Evolutionary conservation across 306 rosid genomes (phyloP).

Genomic region (Rosa chinensis): DNA sequence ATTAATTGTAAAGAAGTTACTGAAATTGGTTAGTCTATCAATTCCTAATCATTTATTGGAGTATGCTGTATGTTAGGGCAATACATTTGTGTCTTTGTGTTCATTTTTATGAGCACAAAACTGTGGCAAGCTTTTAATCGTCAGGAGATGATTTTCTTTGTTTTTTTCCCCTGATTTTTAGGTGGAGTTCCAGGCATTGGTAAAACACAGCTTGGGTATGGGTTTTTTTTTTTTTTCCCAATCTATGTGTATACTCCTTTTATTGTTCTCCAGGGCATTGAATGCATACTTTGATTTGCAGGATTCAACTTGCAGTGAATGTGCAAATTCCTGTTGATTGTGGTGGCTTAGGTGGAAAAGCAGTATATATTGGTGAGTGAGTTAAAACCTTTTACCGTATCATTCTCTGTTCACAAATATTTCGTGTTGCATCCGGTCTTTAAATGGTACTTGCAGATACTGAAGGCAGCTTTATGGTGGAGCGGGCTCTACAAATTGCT

Average conservation of each 20-base stretch:
- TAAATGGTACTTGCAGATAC: constrained; percentile 55
- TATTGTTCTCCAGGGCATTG: constrained; percentile 7
- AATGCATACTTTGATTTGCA: constrained; percentile 35
- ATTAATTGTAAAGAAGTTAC: constrained; percentile 85
- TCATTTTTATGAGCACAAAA: constrained; percentile 5
- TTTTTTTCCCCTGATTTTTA: constrained; percentile 18
- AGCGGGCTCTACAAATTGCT: constrained; percentile 84
- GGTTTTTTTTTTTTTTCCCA: neutral
- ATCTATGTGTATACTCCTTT: constrained; percentile 12
- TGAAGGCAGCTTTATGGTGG: constrained; percentile 97
- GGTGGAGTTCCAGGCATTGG: constrained; percentile 98
- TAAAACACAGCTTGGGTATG: constrained; percentile 95
- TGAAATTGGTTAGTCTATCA: constrained; percentile 74
- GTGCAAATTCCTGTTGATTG: constrained; percentile 80
- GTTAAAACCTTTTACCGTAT: constrained; percentile 1
- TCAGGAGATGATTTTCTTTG: constrained; percentile 18
- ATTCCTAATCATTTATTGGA: constrained; percentile 6
- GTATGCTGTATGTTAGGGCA: neutral
- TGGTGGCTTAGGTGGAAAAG: constrained; percentile 89
- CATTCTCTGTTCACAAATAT: constrained; percentile 14
- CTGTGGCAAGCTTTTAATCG: constrained; percentile 13
- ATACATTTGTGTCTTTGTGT: neutral
- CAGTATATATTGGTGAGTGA: constrained; percentile 78
- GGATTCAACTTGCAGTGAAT: constrained; percentile 94
- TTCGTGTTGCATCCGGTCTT: constrained; percentile 23